Evolutionary conservation across 257 asterid genomes (phyloP).

Genomic region (Cynanchum wilfordii): DNA sequence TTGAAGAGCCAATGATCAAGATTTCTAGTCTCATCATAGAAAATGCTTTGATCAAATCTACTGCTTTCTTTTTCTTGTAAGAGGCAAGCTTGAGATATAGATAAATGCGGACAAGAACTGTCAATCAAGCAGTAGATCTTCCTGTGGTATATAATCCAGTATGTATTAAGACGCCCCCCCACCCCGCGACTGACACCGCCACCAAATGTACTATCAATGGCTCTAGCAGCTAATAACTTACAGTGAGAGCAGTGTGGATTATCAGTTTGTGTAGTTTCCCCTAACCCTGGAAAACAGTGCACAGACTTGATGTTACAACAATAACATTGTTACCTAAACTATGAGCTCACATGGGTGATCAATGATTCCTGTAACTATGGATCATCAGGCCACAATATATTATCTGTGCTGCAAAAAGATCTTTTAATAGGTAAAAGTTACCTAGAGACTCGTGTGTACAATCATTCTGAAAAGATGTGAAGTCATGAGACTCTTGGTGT

Average conservation of each 20-base stretch:
- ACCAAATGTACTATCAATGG: background rate
- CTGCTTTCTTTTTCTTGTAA: background rate
- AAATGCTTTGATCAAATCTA: background rate
- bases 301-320: background rate
- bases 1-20: background rate
- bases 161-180: no score
- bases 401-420: constrained; percentile 8
- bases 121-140: background rate
- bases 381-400: background rate
- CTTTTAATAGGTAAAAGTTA: background rate
- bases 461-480: background rate
- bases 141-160: background rate
- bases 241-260: background rate
- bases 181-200: background rate
- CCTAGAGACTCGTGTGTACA: background rate
- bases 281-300: background rate
- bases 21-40: background rate
- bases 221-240: background rate
- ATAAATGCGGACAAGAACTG: background rate
- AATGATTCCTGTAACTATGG: background rate
- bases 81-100: background rate
- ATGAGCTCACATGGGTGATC: background rate
- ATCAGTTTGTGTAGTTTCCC: background rate
- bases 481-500: background rate
- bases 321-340: background rate